Percentiles rank a stretch among this genome's conserved stretches.
These are phyloP conservation scores for Dactylellina sp. DNA, from an alignment of 2,329 filamentous ascomycete species.

Conservation along the genomic window DNA sequence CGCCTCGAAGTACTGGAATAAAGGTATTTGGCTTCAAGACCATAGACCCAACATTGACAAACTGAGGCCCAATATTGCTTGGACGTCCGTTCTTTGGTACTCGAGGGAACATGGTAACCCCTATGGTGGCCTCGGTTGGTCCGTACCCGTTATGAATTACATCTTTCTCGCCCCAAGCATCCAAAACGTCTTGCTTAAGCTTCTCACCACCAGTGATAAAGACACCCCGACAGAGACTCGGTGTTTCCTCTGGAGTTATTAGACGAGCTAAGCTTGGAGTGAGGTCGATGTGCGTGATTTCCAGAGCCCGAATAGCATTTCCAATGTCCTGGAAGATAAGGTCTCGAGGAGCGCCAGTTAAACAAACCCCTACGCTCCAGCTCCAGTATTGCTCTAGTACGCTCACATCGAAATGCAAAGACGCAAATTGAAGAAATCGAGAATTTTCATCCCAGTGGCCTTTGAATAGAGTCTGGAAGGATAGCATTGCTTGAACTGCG, in stretches of 20 bases:
- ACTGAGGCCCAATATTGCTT: constrained; percentile 87
- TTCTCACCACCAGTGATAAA: constrained; percentile 95
- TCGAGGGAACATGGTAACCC: constrained; percentile 87
- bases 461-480: constrained; percentile 82
- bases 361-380: constrained; percentile 88
- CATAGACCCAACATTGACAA: constrained; percentile 86
- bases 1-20: constrained; percentile 79
- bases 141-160: constrained; percentile 93
- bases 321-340: constrained; percentile 85
- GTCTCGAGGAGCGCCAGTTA: constrained; percentile 84
- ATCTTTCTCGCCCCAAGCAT: constrained; percentile 80
- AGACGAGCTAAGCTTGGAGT: constrained; percentile 87
- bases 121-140: constrained; percentile 92
- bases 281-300: constrained; percentile 90
- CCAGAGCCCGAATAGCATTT: constrained; percentile 75
- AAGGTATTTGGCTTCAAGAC: constrained; percentile 78
- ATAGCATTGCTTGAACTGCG: constrained; percentile 86
- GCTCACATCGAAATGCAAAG: constrained; percentile 93
- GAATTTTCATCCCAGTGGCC: constrained; percentile 79
- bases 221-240: constrained; percentile 80
- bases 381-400: constrained; percentile 96
- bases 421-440: constrained; percentile 91
- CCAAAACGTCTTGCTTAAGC: constrained; percentile 87
- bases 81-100: constrained; percentile 82
- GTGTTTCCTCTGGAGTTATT: constrained; percentile 81